These are phyloP conservation scores for Eragrostis nindensis DNA, from an alignment of 176 grass and related monocot species.

Conservation along the genomic window DNA sequence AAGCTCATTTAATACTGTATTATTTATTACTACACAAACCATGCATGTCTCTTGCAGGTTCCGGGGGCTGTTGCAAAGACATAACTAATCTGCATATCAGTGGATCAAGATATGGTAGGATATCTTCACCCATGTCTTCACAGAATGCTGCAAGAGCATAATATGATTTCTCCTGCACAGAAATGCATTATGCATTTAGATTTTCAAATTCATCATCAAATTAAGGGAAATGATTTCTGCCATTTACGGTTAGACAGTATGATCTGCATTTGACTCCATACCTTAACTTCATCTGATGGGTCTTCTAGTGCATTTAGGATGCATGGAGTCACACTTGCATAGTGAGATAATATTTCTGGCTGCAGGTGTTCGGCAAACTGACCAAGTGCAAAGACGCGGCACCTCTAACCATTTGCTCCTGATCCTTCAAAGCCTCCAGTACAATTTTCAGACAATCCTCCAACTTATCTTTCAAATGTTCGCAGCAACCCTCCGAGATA, in stretches of 20 bases:
- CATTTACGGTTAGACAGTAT: slow-evolving; percentile 18
- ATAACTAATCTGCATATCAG: slow-evolving; percentile 86
- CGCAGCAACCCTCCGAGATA: slow-evolving; percentile 91
- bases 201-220: neutral
- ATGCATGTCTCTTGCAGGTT: slow-evolving; percentile 99
- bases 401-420: slow-evolving; percentile 98
- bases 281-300: slow-evolving; percentile 97
- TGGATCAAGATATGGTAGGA: slow-evolving; percentile 96
- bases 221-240: slow-evolving; percentile 20
- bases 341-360: slow-evolving; percentile 92
- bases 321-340: slow-evolving; percentile 87
- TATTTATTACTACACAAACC: slow-evolving; percentile 54
- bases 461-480: slow-evolving; percentile 90
- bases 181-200: neutral
- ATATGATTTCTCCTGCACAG: slow-evolving; percentile 97
- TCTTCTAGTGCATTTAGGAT: slow-evolving; percentile 95
- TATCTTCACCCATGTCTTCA: slow-evolving; percentile 97
- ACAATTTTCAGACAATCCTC: slow-evolving; percentile 88
- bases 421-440: slow-evolving; percentile 95
- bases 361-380: slow-evolving; percentile 98
- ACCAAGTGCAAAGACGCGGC: slow-evolving; percentile 94
- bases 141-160: slow-evolving; percentile 98
- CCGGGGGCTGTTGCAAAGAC: slow-evolving; percentile 75
- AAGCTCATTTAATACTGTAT: neutral
- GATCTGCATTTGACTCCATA: slow-evolving; percentile 35